These are phyloP conservation scores for Lachancea waltii DNA, from an alignment of 805 yeast species.

Conservation along the genomic window DNA sequence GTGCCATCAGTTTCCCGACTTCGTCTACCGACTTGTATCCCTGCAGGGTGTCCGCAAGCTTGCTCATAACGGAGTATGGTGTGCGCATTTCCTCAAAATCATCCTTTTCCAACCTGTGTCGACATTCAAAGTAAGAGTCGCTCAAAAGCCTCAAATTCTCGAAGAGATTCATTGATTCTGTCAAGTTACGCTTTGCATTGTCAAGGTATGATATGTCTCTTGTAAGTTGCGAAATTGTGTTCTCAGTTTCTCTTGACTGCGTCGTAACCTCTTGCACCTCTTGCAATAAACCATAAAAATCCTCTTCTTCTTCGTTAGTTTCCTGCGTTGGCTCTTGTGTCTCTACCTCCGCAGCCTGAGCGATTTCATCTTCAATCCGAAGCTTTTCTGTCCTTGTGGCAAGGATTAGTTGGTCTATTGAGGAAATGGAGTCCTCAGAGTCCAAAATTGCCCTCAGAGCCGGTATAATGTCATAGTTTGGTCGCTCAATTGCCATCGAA, in stretches of 20 bases:
- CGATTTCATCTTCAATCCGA: constrained; percentile 38
- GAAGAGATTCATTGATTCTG: constrained; percentile 75
- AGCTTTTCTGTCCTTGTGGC: constrained; percentile 47
- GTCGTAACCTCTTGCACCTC: constrained; percentile 63
- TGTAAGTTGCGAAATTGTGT: constrained; percentile 62
- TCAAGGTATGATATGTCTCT: constrained; percentile 72
- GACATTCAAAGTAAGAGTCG: constrained; percentile 32
- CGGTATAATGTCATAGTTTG: constrained; percentile 45
- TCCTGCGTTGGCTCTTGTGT: constrained; percentile 24
- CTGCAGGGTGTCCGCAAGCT: constrained; percentile 35
- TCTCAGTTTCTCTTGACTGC: constrained; percentile 51
- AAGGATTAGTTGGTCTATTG: constrained; percentile 44
- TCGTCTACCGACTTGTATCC: constrained; percentile 80
- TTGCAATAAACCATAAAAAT: constrained; percentile 34
- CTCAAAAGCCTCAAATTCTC: constrained; percentile 83
- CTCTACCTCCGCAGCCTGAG: constrained; percentile 31
- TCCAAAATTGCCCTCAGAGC: constrained; percentile 49
- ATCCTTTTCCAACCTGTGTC: constrained; percentile 10
- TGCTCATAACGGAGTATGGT: constrained; percentile 29
- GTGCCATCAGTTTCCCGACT: constrained; percentile 28
- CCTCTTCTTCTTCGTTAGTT: constrained; percentile 18
- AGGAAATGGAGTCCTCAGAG: constrained; percentile 43
- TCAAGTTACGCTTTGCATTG: constrained; percentile 75
- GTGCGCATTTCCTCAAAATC: constrained; percentile 24
- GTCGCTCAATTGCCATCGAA: constrained; percentile 28